A percentile compares a stretch with the other conserved stretches of the same genome.
Conservation (phyloP, 179 eudicot species). For the Corrigiola litoralis region DNA sequence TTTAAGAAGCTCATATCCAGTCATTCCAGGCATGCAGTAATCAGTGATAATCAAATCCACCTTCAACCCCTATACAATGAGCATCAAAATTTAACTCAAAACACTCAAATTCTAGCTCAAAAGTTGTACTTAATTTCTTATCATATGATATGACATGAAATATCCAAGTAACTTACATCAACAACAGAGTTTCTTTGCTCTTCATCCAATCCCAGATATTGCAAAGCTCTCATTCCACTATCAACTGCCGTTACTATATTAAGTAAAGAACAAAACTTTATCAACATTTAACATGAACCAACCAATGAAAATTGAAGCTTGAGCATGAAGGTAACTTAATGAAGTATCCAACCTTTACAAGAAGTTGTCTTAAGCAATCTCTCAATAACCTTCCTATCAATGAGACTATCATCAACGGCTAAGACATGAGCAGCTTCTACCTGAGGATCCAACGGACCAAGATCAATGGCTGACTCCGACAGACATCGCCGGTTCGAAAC, state of each 20-base stretch:
- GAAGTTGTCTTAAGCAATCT: conserved; percentile 69
- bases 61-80: conserved; percentile 46
- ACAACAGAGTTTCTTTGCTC: conserved; percentile 30
- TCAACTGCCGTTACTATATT: conserved; percentile 39
- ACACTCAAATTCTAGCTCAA: not conserved
- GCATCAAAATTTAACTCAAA: not conserved
- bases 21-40: conserved; percentile 98
- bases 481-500: conserved; percentile 27
- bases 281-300: too few relatives aligned
- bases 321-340: too few relatives aligned
- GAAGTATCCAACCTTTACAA: conserved; percentile 96
- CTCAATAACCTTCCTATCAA: conserved; percentile 81
- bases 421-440: conserved; percentile 47
- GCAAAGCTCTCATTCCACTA: conserved; percentile 43
- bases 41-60: conserved; percentile 87
- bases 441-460: conserved; percentile 5
- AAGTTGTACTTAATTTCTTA: not conserved
- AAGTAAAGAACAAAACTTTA: not conserved
- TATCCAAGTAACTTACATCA: conserved; percentile 6
- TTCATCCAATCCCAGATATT: conserved; percentile 37
- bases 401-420: conserved; percentile 83
- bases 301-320: not conserved
- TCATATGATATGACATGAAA: not conserved
- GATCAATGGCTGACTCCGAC: conserved; percentile 21
- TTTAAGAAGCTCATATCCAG: conserved; percentile 80